phyloP scores from a whole-genome alignment of 176 grass and related monocot genomes.

The Pontederia paniculata region DNA sequence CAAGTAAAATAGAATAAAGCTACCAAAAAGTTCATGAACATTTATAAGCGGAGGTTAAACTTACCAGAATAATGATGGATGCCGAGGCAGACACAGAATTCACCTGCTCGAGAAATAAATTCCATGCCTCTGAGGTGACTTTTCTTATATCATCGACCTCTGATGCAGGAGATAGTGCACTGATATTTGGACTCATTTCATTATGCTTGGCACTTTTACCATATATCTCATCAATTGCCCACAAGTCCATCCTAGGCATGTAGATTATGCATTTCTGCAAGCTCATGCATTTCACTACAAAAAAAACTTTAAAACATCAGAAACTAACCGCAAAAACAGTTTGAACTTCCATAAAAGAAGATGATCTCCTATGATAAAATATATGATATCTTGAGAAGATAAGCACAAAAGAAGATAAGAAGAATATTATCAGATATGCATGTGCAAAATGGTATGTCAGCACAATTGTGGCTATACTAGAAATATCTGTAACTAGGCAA shows the following conservation, averaged over 20 bases:
- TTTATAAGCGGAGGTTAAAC: slow-evolving; percentile 1
- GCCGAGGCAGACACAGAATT: slow-evolving; percentile 60
- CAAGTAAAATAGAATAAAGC: no score
- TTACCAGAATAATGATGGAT: slow-evolving; percentile 86
- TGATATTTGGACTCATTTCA: slow-evolving; percentile 15
- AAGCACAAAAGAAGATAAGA: no score
- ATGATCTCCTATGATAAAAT: neutral
- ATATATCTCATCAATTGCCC: slow-evolving; percentile 54
- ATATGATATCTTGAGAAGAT: no score
- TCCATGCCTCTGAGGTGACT: slow-evolving; percentile 71
- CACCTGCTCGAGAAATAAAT: slow-evolving; percentile 74
- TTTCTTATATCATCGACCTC: slow-evolving; percentile 14
- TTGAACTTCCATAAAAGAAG: neutral
- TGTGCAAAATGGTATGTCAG: no score
- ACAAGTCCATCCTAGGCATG: slow-evolving; percentile 96
- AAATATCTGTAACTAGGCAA: no score
- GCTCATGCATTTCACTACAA: slow-evolving; percentile 64
- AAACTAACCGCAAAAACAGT: neutral
- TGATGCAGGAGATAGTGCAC: neutral
- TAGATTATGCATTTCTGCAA: slow-evolving; percentile 79
- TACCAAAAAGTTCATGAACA: no score
- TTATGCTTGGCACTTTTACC: slow-evolving; percentile 23
- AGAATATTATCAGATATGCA: no score
- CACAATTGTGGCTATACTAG: no score
- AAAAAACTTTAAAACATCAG: neutral